A percentile compares a stretch with the other conserved stretches of the same genome.
Conservation (phyloP, 176 grass and related monocot genomes). For the Rhynchospora tenuis region DNA sequence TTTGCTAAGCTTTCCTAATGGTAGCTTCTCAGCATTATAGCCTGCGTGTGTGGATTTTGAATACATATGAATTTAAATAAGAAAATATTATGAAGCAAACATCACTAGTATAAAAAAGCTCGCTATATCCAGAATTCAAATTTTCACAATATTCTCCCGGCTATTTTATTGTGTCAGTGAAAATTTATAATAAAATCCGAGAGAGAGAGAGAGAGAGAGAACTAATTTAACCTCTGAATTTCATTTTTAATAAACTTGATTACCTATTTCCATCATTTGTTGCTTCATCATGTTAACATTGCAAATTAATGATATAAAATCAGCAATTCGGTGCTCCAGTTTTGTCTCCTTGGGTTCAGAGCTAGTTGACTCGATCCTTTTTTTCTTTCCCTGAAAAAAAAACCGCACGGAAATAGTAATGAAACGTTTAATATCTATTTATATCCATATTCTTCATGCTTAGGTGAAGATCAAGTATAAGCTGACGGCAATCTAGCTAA, state of each 20-base stretch:
- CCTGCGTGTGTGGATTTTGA: conserved; percentile 35
- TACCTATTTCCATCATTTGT: conserved; percentile 99
- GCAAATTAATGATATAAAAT: conserved; percentile 88
- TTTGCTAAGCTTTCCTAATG: conserved; percentile 94
- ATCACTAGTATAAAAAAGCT: background rate
- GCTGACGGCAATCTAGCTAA: background rate
- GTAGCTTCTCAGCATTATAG: conserved; percentile 93
- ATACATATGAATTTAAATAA: conserved; percentile 30
- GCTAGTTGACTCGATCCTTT: conserved; percentile 30
- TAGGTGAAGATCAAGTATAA: background rate
- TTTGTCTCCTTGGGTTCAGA: conserved; percentile 61
- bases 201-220: background rate
- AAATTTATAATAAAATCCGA: background rate
- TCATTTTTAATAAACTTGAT: conserved; percentile 3
- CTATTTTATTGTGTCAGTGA: background rate
- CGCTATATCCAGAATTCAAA: background rate
- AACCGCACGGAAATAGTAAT: background rate
- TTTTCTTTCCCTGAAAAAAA: conserved; percentile 25
- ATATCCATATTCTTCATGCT: background rate
- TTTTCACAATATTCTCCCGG: background rate
- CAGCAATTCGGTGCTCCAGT: conserved; percentile 59
- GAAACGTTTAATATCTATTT: background rate
- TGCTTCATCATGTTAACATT: conserved; percentile 97
- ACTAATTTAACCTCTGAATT: background rate
- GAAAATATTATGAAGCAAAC: background rate